Evolutionary conservation across 2,329 filamentous ascomycete genomes (phyloP).

Genomic region (Neoarthrinium moseri): DNA sequence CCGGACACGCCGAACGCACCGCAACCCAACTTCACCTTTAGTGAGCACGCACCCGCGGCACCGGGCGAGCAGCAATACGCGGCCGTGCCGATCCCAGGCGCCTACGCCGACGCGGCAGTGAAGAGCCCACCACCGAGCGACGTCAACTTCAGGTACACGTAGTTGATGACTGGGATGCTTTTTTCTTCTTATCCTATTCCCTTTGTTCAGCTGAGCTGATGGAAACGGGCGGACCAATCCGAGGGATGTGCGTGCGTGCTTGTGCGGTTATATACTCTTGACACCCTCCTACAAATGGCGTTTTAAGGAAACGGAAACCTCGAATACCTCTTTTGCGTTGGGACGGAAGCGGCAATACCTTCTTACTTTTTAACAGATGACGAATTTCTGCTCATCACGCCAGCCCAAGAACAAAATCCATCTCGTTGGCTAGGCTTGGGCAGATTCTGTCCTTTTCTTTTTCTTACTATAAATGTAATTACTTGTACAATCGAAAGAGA

Average conservation of each 20-base stretch:
- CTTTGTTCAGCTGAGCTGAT: constrained; percentile 21
- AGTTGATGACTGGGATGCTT: not conserved
- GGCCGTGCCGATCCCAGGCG: constrained; percentile 82
- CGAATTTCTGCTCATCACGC: too few species aligned
- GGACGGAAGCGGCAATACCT: not conserved
- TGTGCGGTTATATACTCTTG: too few species aligned
- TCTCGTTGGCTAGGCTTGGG: not conserved
- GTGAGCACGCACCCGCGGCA: constrained; percentile 67
- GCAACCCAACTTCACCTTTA: constrained; percentile 38
- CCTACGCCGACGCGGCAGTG: constrained; percentile 63
- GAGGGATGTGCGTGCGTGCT: too few species aligned
- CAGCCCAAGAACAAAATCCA: not conserved
- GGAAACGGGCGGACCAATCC: too few species aligned
- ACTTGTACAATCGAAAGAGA: constrained; percentile 7
- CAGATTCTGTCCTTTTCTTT: too few species aligned
- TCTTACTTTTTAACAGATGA: not conserved
- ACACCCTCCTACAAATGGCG: not conserved
- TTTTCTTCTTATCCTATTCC: too few species aligned
- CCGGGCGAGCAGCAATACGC: constrained; percentile 84
- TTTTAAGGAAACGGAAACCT: not conserved
- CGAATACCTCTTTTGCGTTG: constrained; percentile 3
- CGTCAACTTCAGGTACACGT: constrained; percentile 19
- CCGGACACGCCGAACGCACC: constrained; percentile 40
- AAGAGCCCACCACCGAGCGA: constrained; percentile 49
- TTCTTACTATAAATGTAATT: constrained; percentile 8